Percentiles rank a stretch among this genome's conserved stretches.
phyloP scores from a whole-genome alignment of 1,284 basidiomycete species.

The Somion occarium region DNA sequence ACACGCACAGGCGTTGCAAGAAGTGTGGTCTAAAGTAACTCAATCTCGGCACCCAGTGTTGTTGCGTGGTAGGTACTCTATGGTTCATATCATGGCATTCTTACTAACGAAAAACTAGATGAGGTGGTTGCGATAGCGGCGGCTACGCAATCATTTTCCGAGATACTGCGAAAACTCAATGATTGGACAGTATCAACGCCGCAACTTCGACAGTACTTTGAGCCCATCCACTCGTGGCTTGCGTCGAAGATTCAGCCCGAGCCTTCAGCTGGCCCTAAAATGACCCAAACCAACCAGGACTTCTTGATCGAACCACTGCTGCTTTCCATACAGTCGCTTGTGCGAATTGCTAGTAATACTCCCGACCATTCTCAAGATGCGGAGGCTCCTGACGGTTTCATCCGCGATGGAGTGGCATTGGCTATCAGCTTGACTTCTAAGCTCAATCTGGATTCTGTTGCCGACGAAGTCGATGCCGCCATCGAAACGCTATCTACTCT shows the following conservation, averaged over 20 bases:
- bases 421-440: slow-evolving; percentile 21
- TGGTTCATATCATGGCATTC: not conserved
- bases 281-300: slow-evolving; percentile 15
- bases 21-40: not conserved
- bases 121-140: slow-evolving; percentile 27
- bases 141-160: slow-evolving; percentile 12
- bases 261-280: not conserved
- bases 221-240: slow-evolving; percentile 47
- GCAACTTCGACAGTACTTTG: slow-evolving; percentile 43
- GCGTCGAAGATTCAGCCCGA: slow-evolving; percentile 20
- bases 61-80: not conserved
- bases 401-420: slow-evolving; percentile 23
- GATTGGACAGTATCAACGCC: slow-evolving; percentile 37
- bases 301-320: slow-evolving; percentile 53
- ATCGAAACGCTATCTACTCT: slow-evolving; percentile 28
- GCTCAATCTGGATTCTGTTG: slow-evolving; percentile 31
- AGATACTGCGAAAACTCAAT: slow-evolving; percentile 14
- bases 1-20: not conserved
- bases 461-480: slow-evolving; percentile 30
- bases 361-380: slow-evolving; percentile 10
- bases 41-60: not conserved
- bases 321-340: slow-evolving; percentile 35
- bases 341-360: slow-evolving; percentile 12
- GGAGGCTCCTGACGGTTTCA: slow-evolving; percentile 23
- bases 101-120: slow-evolving; percentile 22